A percentile compares a stretch with the other conserved stretches of the same genome.
phyloP scores from a whole-genome alignment of 257 asterid species.

The Knoxia roxburghii region DNA sequence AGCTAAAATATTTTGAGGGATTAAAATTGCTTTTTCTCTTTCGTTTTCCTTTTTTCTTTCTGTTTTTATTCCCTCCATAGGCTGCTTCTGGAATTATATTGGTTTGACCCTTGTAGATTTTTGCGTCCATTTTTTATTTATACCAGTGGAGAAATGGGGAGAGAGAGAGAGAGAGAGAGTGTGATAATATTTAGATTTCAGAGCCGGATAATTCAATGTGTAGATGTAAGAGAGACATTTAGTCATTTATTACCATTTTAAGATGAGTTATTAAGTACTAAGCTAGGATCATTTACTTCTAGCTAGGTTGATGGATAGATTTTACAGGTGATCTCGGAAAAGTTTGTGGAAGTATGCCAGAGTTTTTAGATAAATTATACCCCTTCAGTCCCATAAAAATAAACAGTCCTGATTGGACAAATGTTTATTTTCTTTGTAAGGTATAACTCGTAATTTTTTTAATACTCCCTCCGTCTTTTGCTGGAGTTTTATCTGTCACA shows the following conservation, averaged over 20 bases:
- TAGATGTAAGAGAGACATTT: background rate
- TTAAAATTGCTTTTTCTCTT: background rate
- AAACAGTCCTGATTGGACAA: no score
- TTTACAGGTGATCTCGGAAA: background rate
- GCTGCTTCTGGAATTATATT: background rate
- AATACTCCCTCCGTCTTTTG: no score
- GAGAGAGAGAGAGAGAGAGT: background rate
- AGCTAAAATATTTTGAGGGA: background rate
- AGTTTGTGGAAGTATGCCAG: background rate
- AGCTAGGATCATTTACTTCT: background rate
- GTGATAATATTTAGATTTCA: background rate
- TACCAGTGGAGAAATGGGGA: background rate
- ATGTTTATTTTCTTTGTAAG: no score
- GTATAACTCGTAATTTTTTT: no score
- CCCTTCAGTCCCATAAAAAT: background rate
- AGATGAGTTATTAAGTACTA: no score
- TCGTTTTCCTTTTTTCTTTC: background rate
- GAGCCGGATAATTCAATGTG: background rate
- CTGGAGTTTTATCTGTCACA: no score
- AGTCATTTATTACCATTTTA: no score
- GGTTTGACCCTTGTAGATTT: background rate
- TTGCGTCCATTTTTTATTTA: background rate
- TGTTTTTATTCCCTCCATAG: background rate
- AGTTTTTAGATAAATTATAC: background rate
- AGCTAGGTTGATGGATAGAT: no score